phyloP scores from a whole-genome alignment of 176 grass and related monocot species.

The Urochloa ruziziensis region DNA sequence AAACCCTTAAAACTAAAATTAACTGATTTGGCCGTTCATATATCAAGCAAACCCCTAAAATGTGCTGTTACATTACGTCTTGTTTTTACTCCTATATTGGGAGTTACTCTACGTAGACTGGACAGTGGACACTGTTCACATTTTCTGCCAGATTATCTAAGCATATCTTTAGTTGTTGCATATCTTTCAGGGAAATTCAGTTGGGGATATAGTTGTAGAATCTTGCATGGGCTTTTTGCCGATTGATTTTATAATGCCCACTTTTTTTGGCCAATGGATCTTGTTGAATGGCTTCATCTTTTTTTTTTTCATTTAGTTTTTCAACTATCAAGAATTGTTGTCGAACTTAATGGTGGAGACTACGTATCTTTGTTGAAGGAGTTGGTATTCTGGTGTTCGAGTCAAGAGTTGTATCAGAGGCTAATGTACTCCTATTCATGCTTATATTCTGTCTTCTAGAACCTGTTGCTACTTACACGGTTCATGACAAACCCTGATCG shows the following conservation, averaged over 20 bases:
- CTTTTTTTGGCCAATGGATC: neutral
- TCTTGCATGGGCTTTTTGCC: neutral
- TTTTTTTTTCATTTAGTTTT: constrained; percentile 14
- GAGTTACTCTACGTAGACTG: too few relatives aligned
- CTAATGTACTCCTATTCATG: neutral
- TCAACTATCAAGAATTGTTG: neutral
- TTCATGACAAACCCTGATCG: neutral
- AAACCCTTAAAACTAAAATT: neutral
- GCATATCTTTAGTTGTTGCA: neutral
- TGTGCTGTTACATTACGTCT: neutral
- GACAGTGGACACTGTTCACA: neutral
- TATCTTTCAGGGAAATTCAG: neutral
- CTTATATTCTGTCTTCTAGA: neutral
- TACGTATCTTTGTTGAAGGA: neutral
- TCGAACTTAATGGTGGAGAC: neutral
- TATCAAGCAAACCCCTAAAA: neutral
- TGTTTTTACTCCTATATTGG: too few relatives aligned
- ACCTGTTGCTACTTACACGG: neutral
- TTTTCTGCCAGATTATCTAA: neutral
- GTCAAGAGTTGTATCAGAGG: neutral
- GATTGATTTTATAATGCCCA: neutral
- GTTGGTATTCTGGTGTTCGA: neutral
- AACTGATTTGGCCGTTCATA: neutral
- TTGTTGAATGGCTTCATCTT: neutral
- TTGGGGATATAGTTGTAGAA: neutral